These are phyloP conservation scores for Mycena kentingensis DNA, from an alignment of 768 basidiomycete species.

Conservation along the genomic window DNA sequence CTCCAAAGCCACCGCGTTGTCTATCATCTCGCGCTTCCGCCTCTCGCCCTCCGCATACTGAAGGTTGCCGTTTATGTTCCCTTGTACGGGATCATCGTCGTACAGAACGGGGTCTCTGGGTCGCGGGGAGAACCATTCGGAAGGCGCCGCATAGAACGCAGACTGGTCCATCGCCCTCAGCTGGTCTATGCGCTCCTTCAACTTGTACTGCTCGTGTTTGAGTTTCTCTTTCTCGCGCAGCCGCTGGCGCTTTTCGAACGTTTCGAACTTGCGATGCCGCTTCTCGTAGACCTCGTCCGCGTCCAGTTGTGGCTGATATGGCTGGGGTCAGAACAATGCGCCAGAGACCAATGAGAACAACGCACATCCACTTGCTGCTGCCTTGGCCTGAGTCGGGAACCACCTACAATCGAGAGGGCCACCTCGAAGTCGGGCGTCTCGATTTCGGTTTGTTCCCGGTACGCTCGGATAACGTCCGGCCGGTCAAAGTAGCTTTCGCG, in stretches of 20 bases:
- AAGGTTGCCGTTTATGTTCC: conserved; percentile 26
- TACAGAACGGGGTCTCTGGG: conserved; percentile 31
- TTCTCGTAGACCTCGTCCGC: conserved; percentile 81
- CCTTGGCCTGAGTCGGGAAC: conserved; percentile 65
- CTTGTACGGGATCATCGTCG: too few species aligned
- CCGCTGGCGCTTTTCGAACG: conserved; percentile 82
- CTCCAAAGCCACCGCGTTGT: conserved; percentile 64
- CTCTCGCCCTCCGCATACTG: conserved; percentile 67
- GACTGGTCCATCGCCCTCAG: conserved; percentile 70
- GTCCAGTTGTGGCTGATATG: conserved; percentile 58
- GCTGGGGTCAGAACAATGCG: conserved; percentile 10
- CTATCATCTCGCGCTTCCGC: conserved; percentile 72
- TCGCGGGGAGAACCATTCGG: conserved; percentile 53
- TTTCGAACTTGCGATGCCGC: conserved; percentile 84
- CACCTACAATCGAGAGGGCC: conserved; percentile 47
- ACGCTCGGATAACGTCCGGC: conserved; percentile 73
- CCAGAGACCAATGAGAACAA: conserved; percentile 33
- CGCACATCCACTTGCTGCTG: conserved; percentile 73
- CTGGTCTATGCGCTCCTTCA: conserved; percentile 87
- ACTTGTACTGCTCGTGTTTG: conserved; percentile 88
- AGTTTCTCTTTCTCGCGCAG: conserved; percentile 90
- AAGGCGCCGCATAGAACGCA: conserved; percentile 66
- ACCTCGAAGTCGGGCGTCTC: conserved; percentile 75
- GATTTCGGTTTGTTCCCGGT: conserved; percentile 67
- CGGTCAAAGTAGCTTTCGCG: conserved; percentile 78